phyloP scores from a whole-genome alignment of 2,329 filamentous ascomycete genomes.

The Sclerotinia borealis region DNA sequence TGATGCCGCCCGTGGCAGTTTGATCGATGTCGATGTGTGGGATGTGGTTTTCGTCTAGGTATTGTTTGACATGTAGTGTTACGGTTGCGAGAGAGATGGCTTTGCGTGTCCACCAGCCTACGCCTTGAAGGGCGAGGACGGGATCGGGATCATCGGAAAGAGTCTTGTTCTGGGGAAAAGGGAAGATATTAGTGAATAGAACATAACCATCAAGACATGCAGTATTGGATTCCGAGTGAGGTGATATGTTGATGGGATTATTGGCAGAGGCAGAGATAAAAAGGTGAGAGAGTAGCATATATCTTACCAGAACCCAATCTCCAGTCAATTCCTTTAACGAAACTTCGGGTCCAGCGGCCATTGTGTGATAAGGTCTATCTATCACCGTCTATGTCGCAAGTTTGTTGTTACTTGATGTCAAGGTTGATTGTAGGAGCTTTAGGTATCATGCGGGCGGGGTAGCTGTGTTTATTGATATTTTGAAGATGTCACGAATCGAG shows the following conservation, averaged over 20 bases:
- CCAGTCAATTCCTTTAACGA: conserved; percentile 48
- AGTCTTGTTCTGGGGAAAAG: conserved; percentile 47
- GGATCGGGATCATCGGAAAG: conserved; percentile 52
- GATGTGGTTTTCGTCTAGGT: conserved; percentile 36
- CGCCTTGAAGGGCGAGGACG: conserved; percentile 52
- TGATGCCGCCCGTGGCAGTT: conserved; percentile 55
- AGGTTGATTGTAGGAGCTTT: neutral
- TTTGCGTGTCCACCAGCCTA: conserved; percentile 54
- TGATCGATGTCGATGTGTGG: conserved; percentile 54
- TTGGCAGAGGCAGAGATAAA: neutral
- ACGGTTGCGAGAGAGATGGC: conserved; percentile 54
- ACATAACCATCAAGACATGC: no score
- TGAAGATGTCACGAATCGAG: neutral
- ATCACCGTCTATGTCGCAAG: neutral
- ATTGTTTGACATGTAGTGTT: conserved; percentile 40
- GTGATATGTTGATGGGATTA: neutral
- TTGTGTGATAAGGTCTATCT: conserved; percentile 30
- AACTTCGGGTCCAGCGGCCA: conserved; percentile 50
- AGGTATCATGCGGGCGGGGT: neutral
- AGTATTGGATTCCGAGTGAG: no score
- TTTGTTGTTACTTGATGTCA: neutral
- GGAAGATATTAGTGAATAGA: conserved; percentile 5
- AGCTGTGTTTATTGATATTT: no score
- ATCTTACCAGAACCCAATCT: conserved; percentile 45
- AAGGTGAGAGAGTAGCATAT: neutral